Base-by-base conservation (phyloP, 2,329 filamentous ascomycete genomes). In the Neofusicoccum laricinum region DNA sequence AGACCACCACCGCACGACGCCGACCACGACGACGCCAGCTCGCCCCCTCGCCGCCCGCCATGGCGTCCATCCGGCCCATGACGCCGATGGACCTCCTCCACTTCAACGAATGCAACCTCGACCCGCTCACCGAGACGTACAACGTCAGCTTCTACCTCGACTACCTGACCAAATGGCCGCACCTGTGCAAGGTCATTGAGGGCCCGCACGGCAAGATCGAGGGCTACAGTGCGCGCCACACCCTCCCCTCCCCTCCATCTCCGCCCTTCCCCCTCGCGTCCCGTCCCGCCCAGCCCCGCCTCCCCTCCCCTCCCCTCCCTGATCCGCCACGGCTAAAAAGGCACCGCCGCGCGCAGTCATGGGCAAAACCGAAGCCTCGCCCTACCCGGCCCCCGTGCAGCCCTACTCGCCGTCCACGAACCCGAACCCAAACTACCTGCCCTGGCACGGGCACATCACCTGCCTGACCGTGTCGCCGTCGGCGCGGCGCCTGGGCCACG, bases 401-500 rank as follows among this genome's bases (percentile, higher is more conserved):
- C 88, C 88, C 72, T 95, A 92, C 57, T 85, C 89, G 72, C 93
- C 81, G 14, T 62, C 70, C 51, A 77, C 73, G 12, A 79, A 77
- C 68, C 75, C 79, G 12, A 76, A 78, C 67, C 76, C 79, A 3
- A 81, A 97, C 80, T 96, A 96, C 80, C 89, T 97, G n/a, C 94
- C 94, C n/a, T 98, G 93, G 92, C 95, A 99, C 80, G 94, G 93
- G 19, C 95, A 99, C 79, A 96, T 99, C 74, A 99, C 95, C 4
- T 95, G 94, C 40, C 84, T 99, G 59, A 98, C 95, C 0, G 92
- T 99, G 19, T 90, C 94, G 0, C 95, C 95, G 0, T 87, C 90
- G 64, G 92, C 92, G 57, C 89, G 95, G 32, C 87, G 95, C 48
- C 85, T 95, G 15, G 94, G 95, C 15, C 90, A 97, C 71, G 95